Evolutionary conservation across 2,329 filamentous ascomycete genomes (phyloP).

Genomic region (Graphium sp.): DNA sequence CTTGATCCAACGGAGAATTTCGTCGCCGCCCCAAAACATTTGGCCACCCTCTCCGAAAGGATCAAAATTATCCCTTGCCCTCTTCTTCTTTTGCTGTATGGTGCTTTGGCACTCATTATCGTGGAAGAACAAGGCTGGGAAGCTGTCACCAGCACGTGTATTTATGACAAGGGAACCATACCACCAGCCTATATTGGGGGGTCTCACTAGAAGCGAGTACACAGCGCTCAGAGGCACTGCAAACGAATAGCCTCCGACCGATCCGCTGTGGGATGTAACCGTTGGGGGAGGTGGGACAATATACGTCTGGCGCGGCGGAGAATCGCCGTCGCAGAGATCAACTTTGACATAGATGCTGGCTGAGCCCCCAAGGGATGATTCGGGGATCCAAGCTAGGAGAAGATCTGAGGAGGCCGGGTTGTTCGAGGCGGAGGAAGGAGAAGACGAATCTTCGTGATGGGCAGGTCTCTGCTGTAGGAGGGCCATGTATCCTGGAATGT

Average conservation of each 20-base stretch:
- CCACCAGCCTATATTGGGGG: constrained; percentile 95
- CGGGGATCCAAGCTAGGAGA: constrained; percentile 84
- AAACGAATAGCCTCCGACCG: constrained; percentile 72
- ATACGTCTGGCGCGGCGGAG: constrained; percentile 70
- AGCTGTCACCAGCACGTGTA: constrained; percentile 74
- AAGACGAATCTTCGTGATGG: constrained; percentile 15
- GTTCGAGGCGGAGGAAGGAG: constrained; percentile 16
- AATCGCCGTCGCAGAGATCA: constrained; percentile 67
- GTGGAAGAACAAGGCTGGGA: constrained; percentile 93
- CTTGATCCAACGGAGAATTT: constrained; percentile 80
- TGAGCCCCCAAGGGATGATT: constrained; percentile 71
- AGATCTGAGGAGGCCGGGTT: constrained; percentile 50
- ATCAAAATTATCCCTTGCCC: constrained; percentile 71
- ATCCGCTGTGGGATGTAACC: constrained; percentile 55
- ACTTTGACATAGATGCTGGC: constrained; percentile 90
- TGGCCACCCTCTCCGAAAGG: constrained; percentile 72
- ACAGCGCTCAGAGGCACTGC: constrained; percentile 80
- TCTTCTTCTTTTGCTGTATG: constrained; percentile 80
- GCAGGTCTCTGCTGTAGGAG: constrained; percentile 73
- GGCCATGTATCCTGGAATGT: constrained; percentile 86
- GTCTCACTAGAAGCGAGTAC: constrained; percentile 78
- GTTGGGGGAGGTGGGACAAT: constrained; percentile 86
- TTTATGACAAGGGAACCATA: constrained; percentile 94
- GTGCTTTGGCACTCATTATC: constrained; percentile 94
- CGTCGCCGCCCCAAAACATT: constrained; percentile 96